phyloP scores from a whole-genome alignment of 306 rosid genomes.

The Hippophae gyantsensis region DNA sequence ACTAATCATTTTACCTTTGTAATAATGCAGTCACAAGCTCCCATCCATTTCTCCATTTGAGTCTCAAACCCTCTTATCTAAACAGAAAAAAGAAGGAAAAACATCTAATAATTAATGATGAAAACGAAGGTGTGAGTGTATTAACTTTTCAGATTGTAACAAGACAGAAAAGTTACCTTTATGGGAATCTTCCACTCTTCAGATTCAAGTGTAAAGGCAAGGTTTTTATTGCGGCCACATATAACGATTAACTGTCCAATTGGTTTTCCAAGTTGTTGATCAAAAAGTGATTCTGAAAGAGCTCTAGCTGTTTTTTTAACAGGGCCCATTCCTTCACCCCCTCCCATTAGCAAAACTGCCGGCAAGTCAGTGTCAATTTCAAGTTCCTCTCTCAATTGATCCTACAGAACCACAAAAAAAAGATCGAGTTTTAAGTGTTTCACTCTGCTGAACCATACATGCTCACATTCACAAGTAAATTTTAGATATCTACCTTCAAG shows the following conservation, averaged over 20 bases:
- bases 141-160: not conserved
- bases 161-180: slow-evolving; percentile 35
- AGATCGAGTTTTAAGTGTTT: too few species aligned
- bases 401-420: slow-evolving; percentile 27
- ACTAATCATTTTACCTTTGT: slow-evolving; percentile 55
- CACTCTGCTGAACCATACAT: too few species aligned
- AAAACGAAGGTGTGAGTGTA: not conserved
- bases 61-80: slow-evolving; percentile 88
- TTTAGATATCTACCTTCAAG: slow-evolving; percentile 37
- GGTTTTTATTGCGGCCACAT: slow-evolving; percentile 80
- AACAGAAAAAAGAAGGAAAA: slow-evolving; percentile 13
- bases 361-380: slow-evolving; percentile 76
- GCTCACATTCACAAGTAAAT: too few species aligned
- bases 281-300: slow-evolving; percentile 61
- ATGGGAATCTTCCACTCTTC: slow-evolving; percentile 78
- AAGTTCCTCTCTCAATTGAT: slow-evolving; percentile 73
- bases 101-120: slow-evolving; percentile 10
- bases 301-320: slow-evolving; percentile 93
- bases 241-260: slow-evolving; percentile 73
- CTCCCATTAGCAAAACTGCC: slow-evolving; percentile 93
- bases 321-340: slow-evolving; percentile 99
- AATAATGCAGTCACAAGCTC: slow-evolving; percentile 97
- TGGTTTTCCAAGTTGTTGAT: slow-evolving; percentile 51
- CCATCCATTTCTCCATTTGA: slow-evolving; percentile 97
- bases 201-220: slow-evolving; percentile 49